Conservation (phyloP, 2,329 filamentous ascomycete species). For the Cladosporium sphaerospermum region DNA sequence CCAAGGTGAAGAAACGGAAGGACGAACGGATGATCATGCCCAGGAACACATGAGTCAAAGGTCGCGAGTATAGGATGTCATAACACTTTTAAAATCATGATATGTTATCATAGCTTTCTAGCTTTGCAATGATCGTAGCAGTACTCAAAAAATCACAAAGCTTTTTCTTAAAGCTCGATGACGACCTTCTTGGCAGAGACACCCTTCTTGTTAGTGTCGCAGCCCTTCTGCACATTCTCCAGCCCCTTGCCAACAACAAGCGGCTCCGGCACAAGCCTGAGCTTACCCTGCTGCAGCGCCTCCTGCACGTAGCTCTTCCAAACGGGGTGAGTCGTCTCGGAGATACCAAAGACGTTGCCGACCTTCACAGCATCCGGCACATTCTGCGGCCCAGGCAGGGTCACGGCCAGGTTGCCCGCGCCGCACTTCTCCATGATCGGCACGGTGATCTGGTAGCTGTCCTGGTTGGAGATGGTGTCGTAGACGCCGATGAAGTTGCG, state of each 20-base stretch:
- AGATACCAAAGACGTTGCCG: constrained; percentile 24
- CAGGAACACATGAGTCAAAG: no score
- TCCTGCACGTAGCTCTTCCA: constrained; percentile 24
- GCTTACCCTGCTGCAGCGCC: constrained; percentile 31
- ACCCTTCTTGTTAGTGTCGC: constrained; percentile 27
- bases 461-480: constrained; percentile 29
- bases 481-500: constrained; percentile 39
- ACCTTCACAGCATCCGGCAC: constrained; percentile 24
- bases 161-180: constrained; percentile 20
- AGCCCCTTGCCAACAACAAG: constrained; percentile 35
- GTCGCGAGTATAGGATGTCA: no score
- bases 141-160: no score
- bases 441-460: constrained; percentile 20
- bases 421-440: constrained; percentile 26
- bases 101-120: no score
- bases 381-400: constrained; percentile 16
- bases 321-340: constrained; percentile 19
- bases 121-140: no score
- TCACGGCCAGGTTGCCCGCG: constrained; percentile 18
- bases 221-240: constrained; percentile 26
- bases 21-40: no score
- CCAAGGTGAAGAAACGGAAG: no score
- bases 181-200: constrained; percentile 31
- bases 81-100: no score
- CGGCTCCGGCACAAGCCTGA: constrained; percentile 31